Evolutionary conservation across 2,329 filamentous ascomycete genomes (phyloP).

Genomic region (Microcyclospora tardicrescens): DNA sequence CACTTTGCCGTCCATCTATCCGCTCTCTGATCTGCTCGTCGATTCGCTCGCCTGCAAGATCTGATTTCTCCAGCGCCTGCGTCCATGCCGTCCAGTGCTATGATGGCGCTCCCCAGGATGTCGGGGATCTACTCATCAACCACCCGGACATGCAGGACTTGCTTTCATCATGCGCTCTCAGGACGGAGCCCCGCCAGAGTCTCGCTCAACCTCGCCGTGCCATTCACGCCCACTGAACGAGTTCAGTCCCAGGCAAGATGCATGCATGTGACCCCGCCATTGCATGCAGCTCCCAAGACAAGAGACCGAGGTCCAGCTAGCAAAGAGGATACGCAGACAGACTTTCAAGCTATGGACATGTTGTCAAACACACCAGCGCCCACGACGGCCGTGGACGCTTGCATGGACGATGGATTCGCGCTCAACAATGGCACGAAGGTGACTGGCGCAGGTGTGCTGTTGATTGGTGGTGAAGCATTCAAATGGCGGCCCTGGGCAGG

Average conservation of each 20-base stretch:
- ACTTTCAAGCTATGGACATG: slow-evolving; percentile 68
- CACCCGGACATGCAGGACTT: not conserved
- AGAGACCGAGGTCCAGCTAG: slow-evolving; percentile 49
- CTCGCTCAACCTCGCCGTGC: too few species aligned
- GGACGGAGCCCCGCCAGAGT: not conserved
- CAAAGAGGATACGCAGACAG: slow-evolving; percentile 51
- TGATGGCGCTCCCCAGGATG: not conserved
- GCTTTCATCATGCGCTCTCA: slow-evolving; percentile 4
- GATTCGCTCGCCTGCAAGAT: too few species aligned
- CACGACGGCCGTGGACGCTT: slow-evolving; percentile 72
- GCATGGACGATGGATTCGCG: slow-evolving; percentile 70
- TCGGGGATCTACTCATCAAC: not conserved
- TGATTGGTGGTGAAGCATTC: slow-evolving; percentile 81
- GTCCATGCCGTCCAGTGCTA: not conserved
- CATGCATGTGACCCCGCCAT: not conserved
- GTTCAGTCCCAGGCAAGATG: not conserved
- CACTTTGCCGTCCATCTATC: too few species aligned
- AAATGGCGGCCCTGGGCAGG: slow-evolving; percentile 70
- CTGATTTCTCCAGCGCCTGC: too few species aligned
- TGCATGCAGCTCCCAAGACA: slow-evolving; percentile 26
- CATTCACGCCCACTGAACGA: not conserved
- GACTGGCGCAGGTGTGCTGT: slow-evolving; percentile 54
- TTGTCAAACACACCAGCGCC: slow-evolving; percentile 62
- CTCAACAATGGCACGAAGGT: slow-evolving; percentile 70
- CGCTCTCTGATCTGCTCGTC: too few species aligned